phyloP scores from a whole-genome alignment of 2,329 filamentous ascomycete genomes.

The Tolypocladium amazonense region DNA sequence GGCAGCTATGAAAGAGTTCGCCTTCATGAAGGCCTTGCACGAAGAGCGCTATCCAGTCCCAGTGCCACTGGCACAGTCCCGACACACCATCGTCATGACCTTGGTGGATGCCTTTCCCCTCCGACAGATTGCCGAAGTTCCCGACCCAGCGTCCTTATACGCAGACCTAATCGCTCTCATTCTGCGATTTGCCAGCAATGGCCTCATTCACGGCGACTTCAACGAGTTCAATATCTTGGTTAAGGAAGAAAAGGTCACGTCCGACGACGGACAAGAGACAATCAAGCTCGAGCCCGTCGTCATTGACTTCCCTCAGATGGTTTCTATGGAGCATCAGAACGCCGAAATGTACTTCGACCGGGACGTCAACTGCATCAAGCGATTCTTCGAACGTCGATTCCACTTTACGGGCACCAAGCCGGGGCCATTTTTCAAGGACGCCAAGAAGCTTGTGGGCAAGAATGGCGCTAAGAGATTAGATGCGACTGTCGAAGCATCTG shows the following conservation, averaged over 20 bases:
- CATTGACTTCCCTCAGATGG: constrained; percentile 98
- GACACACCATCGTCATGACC: constrained; percentile 95
- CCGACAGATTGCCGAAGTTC: constrained; percentile 74
- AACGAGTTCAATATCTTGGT: constrained; percentile 99
- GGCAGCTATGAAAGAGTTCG: constrained; percentile 86
- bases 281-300: constrained; percentile 63
- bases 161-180: constrained; percentile 85
- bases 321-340: constrained; percentile 87
- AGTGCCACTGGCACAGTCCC: constrained; percentile 74
- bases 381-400: constrained; percentile 84
- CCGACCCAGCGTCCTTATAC: constrained; percentile 77
- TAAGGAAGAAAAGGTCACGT: constrained; percentile 52
- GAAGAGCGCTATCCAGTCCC: constrained; percentile 86
- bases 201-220: constrained; percentile 94
- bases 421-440: constrained; percentile 78
- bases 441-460: constrained; percentile 61
- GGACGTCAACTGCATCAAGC: constrained; percentile 90
- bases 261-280: constrained; percentile 28
- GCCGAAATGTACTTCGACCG: constrained; percentile 97
- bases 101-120: constrained; percentile 87
- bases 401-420: constrained; percentile 73
- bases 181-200: constrained; percentile 70
- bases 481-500: constrained; percentile 80
- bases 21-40: constrained; percentile 81
- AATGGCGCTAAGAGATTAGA: constrained; percentile 64